These are phyloP conservation scores for Diplogelasinospora grovesii DNA, from an alignment of 495 filamentous ascomycete genomes.

Conservation along the genomic window DNA sequence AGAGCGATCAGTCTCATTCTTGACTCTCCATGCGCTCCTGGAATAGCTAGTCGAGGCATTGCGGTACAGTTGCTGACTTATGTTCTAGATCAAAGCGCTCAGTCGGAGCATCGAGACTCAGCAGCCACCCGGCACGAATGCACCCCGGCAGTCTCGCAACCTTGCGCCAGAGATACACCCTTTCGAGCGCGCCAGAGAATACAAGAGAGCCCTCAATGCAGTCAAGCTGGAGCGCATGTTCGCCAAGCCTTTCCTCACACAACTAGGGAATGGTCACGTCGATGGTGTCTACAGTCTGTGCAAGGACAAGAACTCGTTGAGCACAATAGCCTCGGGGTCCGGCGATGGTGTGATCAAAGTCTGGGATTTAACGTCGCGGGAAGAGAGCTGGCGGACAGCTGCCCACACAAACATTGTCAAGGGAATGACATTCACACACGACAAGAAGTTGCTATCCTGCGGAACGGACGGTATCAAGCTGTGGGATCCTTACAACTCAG, in stretches of 20 bases:
- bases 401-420: conserved; percentile 84
- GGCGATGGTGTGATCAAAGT: conserved; percentile 89
- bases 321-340: conserved; percentile 69
- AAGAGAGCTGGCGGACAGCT: conserved; percentile 72
- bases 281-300: conserved; percentile 79
- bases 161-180: conserved; percentile 90
- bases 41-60: too few species aligned
- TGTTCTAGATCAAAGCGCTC: conserved; percentile 77
- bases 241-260: conserved; percentile 81
- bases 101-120: conserved; percentile 68
- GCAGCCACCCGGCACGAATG: conserved; percentile 71
- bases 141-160: conserved; percentile 55
- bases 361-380: conserved; percentile 76
- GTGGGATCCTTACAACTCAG: conserved; percentile 78
- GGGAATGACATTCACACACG: conserved; percentile 78
- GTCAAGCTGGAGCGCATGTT: conserved; percentile 95
- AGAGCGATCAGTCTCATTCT: background rate
- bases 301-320: conserved; percentile 58
- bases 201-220: conserved; percentile 59
- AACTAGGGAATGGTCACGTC: conserved; percentile 85
- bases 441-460: conserved; percentile 82
- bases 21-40: background rate
- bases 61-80: conserved; percentile 4
- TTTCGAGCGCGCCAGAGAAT: conserved; percentile 90
- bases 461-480: conserved; percentile 84